Evolutionary conservation across 352 stramenopile genomes (phyloP).

Genomic region (Phytophthora pluvialis): DNA sequence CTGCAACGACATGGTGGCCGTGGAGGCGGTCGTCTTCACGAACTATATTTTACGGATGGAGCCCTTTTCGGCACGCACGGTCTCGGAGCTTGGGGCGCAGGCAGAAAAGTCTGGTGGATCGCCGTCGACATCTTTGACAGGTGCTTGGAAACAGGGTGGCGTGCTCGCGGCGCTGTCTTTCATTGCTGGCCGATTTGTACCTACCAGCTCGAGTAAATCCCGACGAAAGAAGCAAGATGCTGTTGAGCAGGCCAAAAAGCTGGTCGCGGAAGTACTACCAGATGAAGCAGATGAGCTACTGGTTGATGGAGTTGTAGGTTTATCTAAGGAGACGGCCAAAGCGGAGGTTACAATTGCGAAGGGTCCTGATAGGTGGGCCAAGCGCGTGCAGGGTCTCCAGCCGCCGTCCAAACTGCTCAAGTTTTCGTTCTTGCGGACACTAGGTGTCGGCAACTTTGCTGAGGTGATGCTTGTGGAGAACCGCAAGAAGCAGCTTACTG

Average conservation of each 20-base stretch:
- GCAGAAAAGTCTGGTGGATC: background rate
- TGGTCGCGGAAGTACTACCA: conserved; percentile 30
- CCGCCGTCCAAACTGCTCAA: conserved; percentile 67
- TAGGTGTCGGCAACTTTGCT: conserved; percentile 77
- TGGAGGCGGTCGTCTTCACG: conserved; percentile 66
- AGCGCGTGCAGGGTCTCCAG: conserved; percentile 53
- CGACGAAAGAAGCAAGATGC: conserved; percentile 22
- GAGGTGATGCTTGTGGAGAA: conserved; percentile 79
- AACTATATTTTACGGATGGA: conserved; percentile 62
- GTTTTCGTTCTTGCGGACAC: conserved; percentile 66
- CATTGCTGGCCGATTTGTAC: conserved; percentile 40
- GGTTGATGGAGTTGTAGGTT: conserved; percentile 27
- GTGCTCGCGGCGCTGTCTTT: conserved; percentile 55
- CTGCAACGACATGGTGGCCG: conserved; percentile 56
- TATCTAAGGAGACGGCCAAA: conserved; percentile 30
- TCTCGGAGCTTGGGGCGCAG: conserved; percentile 37
- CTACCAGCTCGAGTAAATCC: background rate
- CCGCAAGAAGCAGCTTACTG: conserved; percentile 43
- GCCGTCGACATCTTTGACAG: conserved; percentile 14
- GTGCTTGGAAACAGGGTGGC: conserved; percentile 49
- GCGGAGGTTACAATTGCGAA: conserved; percentile 41
- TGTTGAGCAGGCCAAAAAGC: conserved; percentile 20
- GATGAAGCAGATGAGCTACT: conserved; percentile 35
- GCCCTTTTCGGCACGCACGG: conserved; percentile 35
- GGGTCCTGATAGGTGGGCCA: conserved; percentile 54